Percentiles rank a stretch among this genome's conserved stretches.
These are phyloP conservation scores for Hagleromyces aurorensis DNA, from an alignment of 805 yeast genomes.

Conservation along the genomic window DNA sequence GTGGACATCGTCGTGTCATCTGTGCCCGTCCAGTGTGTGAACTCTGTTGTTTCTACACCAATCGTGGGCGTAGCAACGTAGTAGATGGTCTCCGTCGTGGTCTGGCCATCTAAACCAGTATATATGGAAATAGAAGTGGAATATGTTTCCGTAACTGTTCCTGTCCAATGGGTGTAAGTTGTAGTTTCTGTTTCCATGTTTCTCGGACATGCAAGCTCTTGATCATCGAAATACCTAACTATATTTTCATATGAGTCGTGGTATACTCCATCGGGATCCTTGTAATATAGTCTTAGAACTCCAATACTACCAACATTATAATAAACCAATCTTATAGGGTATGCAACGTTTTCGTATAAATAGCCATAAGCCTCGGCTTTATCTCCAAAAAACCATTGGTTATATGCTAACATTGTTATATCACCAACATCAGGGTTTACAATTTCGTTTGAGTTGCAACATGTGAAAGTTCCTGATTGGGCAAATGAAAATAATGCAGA, in stretches of 20 bases:
- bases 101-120: conserved; percentile 1
- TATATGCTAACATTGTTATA: background rate
- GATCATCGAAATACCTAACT: too few relatives aligned
- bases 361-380: conserved; percentile 1
- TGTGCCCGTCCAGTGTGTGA: too few relatives aligned
- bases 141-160: conserved; percentile 1
- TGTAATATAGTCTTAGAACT: too few relatives aligned
- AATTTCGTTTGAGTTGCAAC: conserved; percentile 22
- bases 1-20: too few relatives aligned
- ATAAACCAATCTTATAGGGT: conserved; percentile 11
- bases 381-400: background rate
- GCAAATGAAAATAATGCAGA: conserved; percentile 29
- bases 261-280: too few relatives aligned
- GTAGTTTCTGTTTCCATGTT: too few relatives aligned
- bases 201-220: too few relatives aligned
- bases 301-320: conserved; percentile 9
- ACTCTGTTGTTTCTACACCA: too few relatives aligned
- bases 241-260: too few relatives aligned
- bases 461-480: conserved; percentile 26
- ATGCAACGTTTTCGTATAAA: conserved; percentile 7
- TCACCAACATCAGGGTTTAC: background rate
- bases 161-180: conserved; percentile 1
- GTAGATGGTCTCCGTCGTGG: conserved; percentile 1
- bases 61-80: conserved; percentile 2
- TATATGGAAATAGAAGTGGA: background rate